Evolutionary conservation across 2,329 filamentous ascomycete species (phyloP).

Genomic region (Diatrype stigma): DNA sequence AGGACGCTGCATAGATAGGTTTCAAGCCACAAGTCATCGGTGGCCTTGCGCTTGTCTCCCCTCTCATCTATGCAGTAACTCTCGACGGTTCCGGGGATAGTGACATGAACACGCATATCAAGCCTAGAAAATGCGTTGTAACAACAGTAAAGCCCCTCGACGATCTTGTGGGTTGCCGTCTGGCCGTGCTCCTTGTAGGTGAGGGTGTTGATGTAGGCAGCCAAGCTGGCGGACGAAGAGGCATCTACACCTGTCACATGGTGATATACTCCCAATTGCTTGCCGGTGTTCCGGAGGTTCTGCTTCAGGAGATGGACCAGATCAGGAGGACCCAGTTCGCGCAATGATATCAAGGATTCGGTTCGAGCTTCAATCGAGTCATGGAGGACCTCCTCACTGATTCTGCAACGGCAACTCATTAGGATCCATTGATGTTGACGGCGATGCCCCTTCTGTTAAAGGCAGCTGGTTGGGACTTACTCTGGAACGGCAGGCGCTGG

Average conservation of each 20-base stretch:
- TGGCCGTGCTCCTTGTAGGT: constrained; percentile 86
- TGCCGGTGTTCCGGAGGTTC: constrained; percentile 51
- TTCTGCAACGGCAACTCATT: constrained; percentile 45
- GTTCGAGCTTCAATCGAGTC: constrained; percentile 90
- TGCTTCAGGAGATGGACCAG: constrained; percentile 90
- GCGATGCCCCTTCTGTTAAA: too few species aligned
- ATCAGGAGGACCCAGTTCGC: constrained; percentile 93
- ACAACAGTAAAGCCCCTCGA: constrained; percentile 93
- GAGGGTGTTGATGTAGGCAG: constrained; percentile 96
- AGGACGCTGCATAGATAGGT: constrained; percentile 95
- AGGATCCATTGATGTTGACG: too few species aligned
- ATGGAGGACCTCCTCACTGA: constrained; percentile 89
- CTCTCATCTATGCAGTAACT: constrained; percentile 97
- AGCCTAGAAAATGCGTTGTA: constrained; percentile 99
- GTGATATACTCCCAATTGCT: constrained; percentile 89
- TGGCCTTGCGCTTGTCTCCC: constrained; percentile 88
- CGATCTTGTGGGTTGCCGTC: constrained; percentile 73
- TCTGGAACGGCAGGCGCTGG: constrained; percentile 31
- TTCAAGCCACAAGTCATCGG: constrained; percentile 93
- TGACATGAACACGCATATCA: constrained; percentile 97
- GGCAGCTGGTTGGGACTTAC: constrained; percentile 14
- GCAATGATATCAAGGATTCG: constrained; percentile 77
- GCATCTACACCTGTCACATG: constrained; percentile 97
- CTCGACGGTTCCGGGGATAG: constrained; percentile 93
- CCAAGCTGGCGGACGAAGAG: constrained; percentile 92